Percentiles rank a stretch among this genome's conserved stretches.
These are phyloP conservation scores for Suhomyces sp. DNA, from an alignment of 805 yeast genomes.

Conservation along the genomic window DNA sequence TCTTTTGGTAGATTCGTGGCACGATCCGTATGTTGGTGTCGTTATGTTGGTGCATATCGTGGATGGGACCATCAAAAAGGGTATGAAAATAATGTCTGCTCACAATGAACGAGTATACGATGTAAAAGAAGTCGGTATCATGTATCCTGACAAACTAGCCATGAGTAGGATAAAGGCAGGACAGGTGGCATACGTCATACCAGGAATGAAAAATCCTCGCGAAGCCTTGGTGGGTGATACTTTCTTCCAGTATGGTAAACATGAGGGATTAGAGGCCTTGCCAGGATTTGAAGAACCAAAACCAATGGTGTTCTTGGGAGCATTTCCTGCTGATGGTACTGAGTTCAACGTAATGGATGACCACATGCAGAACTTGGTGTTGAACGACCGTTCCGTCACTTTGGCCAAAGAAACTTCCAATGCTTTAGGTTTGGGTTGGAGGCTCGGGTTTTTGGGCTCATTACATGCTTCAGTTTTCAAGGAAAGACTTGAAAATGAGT, in stretches of 20 bases:
- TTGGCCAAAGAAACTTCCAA: slow-evolving; percentile 87
- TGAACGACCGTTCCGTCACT: slow-evolving; percentile 90
- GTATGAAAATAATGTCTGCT: slow-evolving; percentile 73
- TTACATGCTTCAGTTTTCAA: slow-evolving; percentile 93
- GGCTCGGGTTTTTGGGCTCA: slow-evolving; percentile 91
- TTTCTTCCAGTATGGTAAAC: slow-evolving; percentile 58
- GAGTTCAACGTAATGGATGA: slow-evolving; percentile 90
- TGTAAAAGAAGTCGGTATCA: slow-evolving; percentile 88
- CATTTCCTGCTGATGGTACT: slow-evolving; percentile 92
- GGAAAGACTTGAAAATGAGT: slow-evolving; percentile 88
- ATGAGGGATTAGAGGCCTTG: slow-evolving; percentile 61
- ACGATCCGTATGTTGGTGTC: slow-evolving; percentile 89
- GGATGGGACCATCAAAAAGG: slow-evolving; percentile 75
- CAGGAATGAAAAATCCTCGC: slow-evolving; percentile 84
- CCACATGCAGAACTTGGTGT: slow-evolving; percentile 78
- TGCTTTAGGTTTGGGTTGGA: slow-evolving; percentile 97
- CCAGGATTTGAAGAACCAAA: slow-evolving; percentile 97
- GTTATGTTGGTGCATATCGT: slow-evolving; percentile 79
- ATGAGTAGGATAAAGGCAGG: slow-evolving; percentile 73
- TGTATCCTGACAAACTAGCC: slow-evolving; percentile 84
- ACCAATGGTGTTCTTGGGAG: slow-evolving; percentile 98
- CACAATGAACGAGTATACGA: slow-evolving; percentile 78
- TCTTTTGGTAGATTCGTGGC: slow-evolving; percentile 95
- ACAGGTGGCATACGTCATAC: slow-evolving; percentile 92
- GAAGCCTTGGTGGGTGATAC: slow-evolving; percentile 95